Evolutionary conservation across 1,284 basidiomycete species (phyloP).

Genomic region (Erythrobasidium hasegawianum): DNA sequence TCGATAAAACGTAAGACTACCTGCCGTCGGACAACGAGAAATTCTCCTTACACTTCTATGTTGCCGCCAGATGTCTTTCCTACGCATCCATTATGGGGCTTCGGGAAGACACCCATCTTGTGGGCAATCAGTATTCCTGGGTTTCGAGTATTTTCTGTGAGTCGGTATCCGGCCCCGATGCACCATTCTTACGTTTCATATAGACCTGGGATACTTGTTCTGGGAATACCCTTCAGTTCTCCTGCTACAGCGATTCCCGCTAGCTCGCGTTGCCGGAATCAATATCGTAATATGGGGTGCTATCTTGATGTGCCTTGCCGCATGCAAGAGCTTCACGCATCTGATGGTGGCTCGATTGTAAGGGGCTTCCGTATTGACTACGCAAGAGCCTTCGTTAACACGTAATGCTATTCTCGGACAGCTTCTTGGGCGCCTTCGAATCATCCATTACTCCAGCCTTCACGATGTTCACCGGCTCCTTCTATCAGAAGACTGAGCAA

Average conservation of each 20-base stretch:
- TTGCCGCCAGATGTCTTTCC: neutral
- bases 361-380: neutral
- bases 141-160: slow-evolving; percentile 1
- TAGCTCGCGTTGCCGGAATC: slow-evolving; percentile 17
- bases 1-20: neutral
- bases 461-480: slow-evolving; percentile 5
- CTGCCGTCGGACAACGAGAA: too few species aligned
- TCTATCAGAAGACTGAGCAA: slow-evolving; percentile 11
- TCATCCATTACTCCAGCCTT: slow-evolving; percentile 3
- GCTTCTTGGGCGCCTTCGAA: slow-evolving; percentile 23
- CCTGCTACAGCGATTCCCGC: slow-evolving; percentile 35
- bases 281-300: slow-evolving; percentile 27
- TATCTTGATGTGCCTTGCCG: slow-evolving; percentile 12
- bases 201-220: slow-evolving; percentile 2
- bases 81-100: slow-evolving; percentile 6
- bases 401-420: neutral
- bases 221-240: slow-evolving; percentile 8
- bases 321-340: neutral
- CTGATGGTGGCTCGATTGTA: slow-evolving; percentile 12
- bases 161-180: too few species aligned
- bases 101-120: slow-evolving; percentile 3
- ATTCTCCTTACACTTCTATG: too few species aligned
- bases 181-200: too few species aligned
- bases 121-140: slow-evolving; percentile 23
- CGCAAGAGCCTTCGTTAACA: neutral